Base-by-base conservation (phyloP, 768 basidiomycete species). In the Lenzites betulinus region DNA sequence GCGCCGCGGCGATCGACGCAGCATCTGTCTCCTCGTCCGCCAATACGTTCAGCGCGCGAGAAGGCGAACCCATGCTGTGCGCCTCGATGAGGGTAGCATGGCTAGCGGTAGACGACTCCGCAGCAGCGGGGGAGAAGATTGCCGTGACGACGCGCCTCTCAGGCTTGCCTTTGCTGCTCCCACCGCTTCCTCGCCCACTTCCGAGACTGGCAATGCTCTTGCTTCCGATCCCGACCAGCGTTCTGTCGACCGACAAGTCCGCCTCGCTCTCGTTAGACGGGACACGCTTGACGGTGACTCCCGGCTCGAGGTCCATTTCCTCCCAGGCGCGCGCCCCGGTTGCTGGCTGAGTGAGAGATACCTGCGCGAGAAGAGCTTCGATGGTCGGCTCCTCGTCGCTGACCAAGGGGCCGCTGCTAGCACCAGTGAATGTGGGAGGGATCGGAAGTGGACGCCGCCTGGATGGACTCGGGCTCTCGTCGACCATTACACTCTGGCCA, bases 261-360 rank as follows among this genome's bases (percentile, higher is more conserved):
- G 51, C 43, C 12, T 44, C 36, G 35, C 59, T 54, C 26, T 54
- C 66, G 51, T 57, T 47, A 16, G 62, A 64, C 13, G 63, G 60
- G 30, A 73, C 35, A 30, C 67, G 70, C 62, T 74, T 76, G 28
- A 75, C 69, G n/a, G 76, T 77, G 11, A 65, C 66, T 1, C 74
- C 73, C 13, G 65, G 63, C 4, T 54, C 66, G 22, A 66, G n/a
- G 55, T 74, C 70, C 44, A 71, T 63, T 28, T 72, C 73, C 64
- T 77, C 76, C 76, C 76, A 77, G 3, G 76, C 76, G 8, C 71
- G 65, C 12, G 73, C 76, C 36, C 76, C 76, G 7, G 59, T 59
- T 48, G 35, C 58, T 4, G 57, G 62, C n/a, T 58, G 57, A 15
- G 51, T 28, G 48, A 39, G 58, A 7, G 53, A 46, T 28, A 51